Evolutionary conservation across 805 yeast genomes (phyloP).

Genomic region (Saccharomycopsis sp.): DNA sequence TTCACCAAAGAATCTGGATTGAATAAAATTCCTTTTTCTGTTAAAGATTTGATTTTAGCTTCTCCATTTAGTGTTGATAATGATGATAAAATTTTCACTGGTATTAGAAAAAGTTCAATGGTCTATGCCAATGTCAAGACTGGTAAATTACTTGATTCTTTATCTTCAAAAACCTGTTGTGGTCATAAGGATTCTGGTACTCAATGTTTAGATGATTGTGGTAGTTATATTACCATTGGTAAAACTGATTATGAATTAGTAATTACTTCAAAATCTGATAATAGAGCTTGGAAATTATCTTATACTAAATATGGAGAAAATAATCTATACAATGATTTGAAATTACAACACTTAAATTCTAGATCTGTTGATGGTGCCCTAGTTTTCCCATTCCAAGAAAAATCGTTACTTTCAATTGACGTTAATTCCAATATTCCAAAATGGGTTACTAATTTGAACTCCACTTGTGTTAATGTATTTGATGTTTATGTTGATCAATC

Average conservation of each 20-base stretch:
- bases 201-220: conserved; percentile 20
- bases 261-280: conserved; percentile 59
- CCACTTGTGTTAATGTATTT: conserved; percentile 66
- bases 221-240: conserved; percentile 46
- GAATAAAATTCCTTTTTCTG: conserved; percentile 71
- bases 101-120: conserved; percentile 65
- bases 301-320: conserved; percentile 91
- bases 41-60: conserved; percentile 63
- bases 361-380: conserved; percentile 62
- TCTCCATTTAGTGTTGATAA: conserved; percentile 80
- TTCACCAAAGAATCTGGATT: conserved; percentile 68
- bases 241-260: conserved; percentile 61
- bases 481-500: conserved; percentile 42
- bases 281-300: conserved; percentile 68
- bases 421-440: conserved; percentile 55
- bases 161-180: not conserved
- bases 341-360: conserved; percentile 34
- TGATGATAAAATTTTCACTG: conserved; percentile 80
- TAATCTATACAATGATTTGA: conserved; percentile 47
- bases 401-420: conserved; percentile 67
- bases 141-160: conserved; percentile 48
- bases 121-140: conserved; percentile 62
- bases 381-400: conserved; percentile 78
- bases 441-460: conserved; percentile 71
- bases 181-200: not conserved